Base-by-base conservation (phyloP, 2,329 filamentous ascomycete genomes). In the Rugonectria rugulosa region DNA sequence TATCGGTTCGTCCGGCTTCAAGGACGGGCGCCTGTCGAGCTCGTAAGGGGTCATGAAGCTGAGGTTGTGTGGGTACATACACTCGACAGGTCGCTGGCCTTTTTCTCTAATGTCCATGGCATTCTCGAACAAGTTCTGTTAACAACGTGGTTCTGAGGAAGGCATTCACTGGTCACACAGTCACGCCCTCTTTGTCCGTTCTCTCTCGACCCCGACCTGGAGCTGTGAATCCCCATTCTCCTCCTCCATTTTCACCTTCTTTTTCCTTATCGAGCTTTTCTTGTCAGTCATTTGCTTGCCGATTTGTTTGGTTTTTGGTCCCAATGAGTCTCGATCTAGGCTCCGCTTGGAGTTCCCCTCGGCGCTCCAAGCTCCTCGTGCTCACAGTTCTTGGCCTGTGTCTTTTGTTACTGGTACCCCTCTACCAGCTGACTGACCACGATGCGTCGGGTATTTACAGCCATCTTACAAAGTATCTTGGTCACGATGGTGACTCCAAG, bases 401-500 rank as follows among this genome's bases (percentile, higher is more conserved):
- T 19, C 51, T 71, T 45, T 56, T 72, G 40, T 61, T 73, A 45
- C 58, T 65, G 40, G 55, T 71, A 46, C 68, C 70, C 56, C 68
- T 73, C 66, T 65, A 69, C 53, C 65, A 68, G 43, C 63, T 72
- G 36, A 62, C 65, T 59, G 59, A 68, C 50, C 62, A 70, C 42
- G 52, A 57, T 24, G 49, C 60, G 10, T 61, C 69, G n/a, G 56
- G 68, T 45, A 45, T 73, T 53, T 71, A 71, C 61, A 59, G 69
- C 44, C 65, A 70, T 43, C 45, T 72, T 29, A 64, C 66, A 40
- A 66, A 68, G 27, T 72, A 71, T 54, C 65, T 72, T 45, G 63
- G 63, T 42, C 55, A 69, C 45, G 65, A 63, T 14, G 63, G 62
- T 29, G 67, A 74, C 48, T 73, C 73, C 61, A 74, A 77, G 63